phyloP scores from a whole-genome alignment of 257 asterid genomes.

The Phtheirospermum japonicum region DNA sequence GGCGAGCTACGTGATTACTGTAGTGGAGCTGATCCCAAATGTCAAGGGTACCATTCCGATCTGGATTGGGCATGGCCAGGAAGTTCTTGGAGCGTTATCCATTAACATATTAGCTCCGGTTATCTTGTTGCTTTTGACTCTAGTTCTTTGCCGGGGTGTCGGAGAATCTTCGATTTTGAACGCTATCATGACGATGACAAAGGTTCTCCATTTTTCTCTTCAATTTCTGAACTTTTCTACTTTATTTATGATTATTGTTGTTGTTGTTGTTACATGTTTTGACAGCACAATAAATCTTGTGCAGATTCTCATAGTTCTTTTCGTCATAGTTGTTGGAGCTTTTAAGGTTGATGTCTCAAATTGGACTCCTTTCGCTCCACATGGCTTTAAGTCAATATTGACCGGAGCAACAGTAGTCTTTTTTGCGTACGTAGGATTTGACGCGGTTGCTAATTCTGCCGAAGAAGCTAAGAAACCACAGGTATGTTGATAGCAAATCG shows the following conservation, averaged over 20 bases:
- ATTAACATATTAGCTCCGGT: constrained; percentile 81
- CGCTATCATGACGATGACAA: constrained; percentile 70
- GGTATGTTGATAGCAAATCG: constrained; percentile 38
- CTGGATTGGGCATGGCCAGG: constrained; percentile 94
- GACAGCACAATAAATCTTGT: constrained; percentile 27
- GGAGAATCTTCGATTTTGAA: constrained; percentile 90
- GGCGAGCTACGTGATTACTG: constrained; percentile 70
- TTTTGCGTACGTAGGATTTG: constrained; percentile 97
- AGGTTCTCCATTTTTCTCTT: constrained; percentile 43
- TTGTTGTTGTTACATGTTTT: constrained; percentile 21
- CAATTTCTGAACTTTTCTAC: not conserved
- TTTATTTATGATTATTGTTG: no score
- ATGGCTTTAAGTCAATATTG: constrained; percentile 63
- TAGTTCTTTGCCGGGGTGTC: constrained; percentile 84
- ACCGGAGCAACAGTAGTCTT: constrained; percentile 97
- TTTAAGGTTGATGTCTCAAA: constrained; percentile 80
- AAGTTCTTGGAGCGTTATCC: constrained; percentile 64
- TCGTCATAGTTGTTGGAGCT: constrained; percentile 74
- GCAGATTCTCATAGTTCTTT: constrained; percentile 81
- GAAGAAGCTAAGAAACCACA: constrained; percentile 96
- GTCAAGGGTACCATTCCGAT: constrained; percentile 61
- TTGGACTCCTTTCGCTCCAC: constrained; percentile 91
- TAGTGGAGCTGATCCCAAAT: constrained; percentile 78
- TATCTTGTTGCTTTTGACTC: constrained; percentile 61
- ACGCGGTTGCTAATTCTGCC: constrained; percentile 98